phyloP scores from a whole-genome alignment of 176 grass and related monocot species.

The Oryza punctata region DNA sequence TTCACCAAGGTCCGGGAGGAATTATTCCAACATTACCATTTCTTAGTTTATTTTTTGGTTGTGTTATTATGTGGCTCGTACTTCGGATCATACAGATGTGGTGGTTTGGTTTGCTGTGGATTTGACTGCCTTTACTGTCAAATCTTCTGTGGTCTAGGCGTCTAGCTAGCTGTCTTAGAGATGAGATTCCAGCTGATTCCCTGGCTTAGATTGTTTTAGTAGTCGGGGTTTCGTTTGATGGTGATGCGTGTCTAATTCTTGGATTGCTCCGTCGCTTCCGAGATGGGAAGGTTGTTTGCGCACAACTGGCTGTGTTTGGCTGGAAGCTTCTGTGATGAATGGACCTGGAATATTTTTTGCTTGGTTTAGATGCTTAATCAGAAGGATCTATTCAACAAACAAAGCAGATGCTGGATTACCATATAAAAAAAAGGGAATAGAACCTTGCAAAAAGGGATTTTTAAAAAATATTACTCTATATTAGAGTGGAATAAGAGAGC shows the following conservation, averaged over 20 bases:
- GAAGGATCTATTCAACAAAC: background rate
- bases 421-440: background rate
- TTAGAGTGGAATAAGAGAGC: background rate
- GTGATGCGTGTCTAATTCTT: constrained; percentile 20
- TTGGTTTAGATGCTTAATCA: background rate
- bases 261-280: background rate
- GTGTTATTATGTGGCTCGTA: constrained; percentile 19
- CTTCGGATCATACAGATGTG: constrained; percentile 33
- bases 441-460: background rate
- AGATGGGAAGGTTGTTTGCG: background rate
- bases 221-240: constrained; percentile 22
- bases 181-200: constrained; percentile 18
- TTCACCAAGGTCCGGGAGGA: constrained; percentile 80
- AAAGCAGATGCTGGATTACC: background rate
- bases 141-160: constrained; percentile 19
- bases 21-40: background rate
- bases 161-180: background rate
- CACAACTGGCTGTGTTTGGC: constrained; percentile 1
- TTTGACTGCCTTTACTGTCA: constrained; percentile 15
- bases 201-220: constrained; percentile 22
- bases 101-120: constrained; percentile 20
- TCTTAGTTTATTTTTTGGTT: background rate
- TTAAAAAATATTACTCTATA: background rate
- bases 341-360: constrained; percentile 16
- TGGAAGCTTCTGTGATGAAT: constrained; percentile 4